Conservation (phyloP, 2,329 filamentous ascomycete genomes). For the Thelonectria olida region DNA sequence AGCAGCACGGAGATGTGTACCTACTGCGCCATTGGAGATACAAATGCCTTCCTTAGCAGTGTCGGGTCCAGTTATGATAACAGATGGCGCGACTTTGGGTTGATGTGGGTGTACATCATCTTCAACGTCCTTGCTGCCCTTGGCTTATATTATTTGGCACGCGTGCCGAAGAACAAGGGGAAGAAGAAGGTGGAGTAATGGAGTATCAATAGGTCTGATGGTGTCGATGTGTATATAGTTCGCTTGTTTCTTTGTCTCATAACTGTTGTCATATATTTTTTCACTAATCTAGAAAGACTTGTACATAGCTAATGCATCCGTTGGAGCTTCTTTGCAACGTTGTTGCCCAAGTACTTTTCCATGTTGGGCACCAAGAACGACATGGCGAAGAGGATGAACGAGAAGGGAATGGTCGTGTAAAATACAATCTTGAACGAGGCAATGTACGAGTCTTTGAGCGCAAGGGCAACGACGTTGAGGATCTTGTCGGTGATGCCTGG, state of each 20-base stretch:
- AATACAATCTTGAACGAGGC: slow-evolving; percentile 55
- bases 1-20: slow-evolving; percentile 60
- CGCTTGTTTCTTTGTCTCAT: not conserved
- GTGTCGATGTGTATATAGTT: not conserved
- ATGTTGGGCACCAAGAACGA: slow-evolving; percentile 53
- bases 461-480: slow-evolving; percentile 42
- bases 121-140: slow-evolving; percentile 68
- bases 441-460: slow-evolving; percentile 51
- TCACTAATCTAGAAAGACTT: not conserved
- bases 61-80: slow-evolving; percentile 64
- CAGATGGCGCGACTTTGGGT: slow-evolving; percentile 75
- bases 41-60: slow-evolving; percentile 59
- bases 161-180: slow-evolving; percentile 55
- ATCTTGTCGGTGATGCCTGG: slow-evolving; percentile 48
- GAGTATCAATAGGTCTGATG: not conserved
- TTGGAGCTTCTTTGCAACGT: slow-evolving; percentile 56
- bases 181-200: slow-evolving; percentile 25
- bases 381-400: slow-evolving; percentile 46
- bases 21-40: slow-evolving; percentile 62
- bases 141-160: slow-evolving; percentile 63
- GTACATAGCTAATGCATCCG: not conserved
- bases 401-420: slow-evolving; percentile 51
- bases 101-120: slow-evolving; percentile 67
- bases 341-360: slow-evolving; percentile 53
- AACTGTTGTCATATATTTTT: not conserved